Evolutionary conservation across 148 eudicot species (phyloP).

Genomic region (Dysphania ambrosioides): DNA sequence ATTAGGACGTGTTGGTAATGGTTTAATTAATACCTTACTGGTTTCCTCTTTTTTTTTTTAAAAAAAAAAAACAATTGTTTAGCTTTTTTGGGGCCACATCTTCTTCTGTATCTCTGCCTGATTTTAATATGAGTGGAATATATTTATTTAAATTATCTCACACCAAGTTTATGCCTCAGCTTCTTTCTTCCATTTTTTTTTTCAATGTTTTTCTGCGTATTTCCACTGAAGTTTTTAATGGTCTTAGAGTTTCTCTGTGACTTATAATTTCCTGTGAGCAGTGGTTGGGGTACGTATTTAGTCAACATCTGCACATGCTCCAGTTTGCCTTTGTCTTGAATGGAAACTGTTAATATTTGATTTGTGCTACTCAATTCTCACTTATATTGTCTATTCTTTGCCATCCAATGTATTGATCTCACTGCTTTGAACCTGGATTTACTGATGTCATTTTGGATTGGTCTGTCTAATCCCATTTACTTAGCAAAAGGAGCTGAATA

Average conservation of each 20-base stretch:
- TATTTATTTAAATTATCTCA: too few relatives aligned
- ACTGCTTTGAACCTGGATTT: neutral
- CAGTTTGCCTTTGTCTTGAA: constrained; percentile 10
- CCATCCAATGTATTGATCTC: neutral
- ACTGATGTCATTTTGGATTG: neutral
- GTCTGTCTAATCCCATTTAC: constrained; percentile 1
- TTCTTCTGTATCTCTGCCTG: neutral
- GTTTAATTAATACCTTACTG: neutral
- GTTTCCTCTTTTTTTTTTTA: neutral
- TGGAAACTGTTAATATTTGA: constrained; percentile 6
- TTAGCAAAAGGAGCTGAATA: constrained; percentile 76
- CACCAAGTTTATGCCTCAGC: too few relatives aligned
- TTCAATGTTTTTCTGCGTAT: neutral
- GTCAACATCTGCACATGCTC: neutral
- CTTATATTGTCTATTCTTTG: neutral
- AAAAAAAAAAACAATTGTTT: too few relatives aligned
- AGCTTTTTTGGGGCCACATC: neutral
- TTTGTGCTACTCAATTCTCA: constrained; percentile 5
- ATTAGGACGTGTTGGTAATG: neutral
- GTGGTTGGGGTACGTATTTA: neutral
- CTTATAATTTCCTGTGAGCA: neutral
- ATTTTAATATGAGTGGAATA: neutral
- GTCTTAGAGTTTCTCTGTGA: neutral
- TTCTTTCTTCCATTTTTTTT: too few relatives aligned
- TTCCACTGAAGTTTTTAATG: neutral